These are phyloP conservation scores for Oryza rufipogon DNA, from an alignment of 176 grass and related monocot genomes.

Conservation along the genomic window DNA sequence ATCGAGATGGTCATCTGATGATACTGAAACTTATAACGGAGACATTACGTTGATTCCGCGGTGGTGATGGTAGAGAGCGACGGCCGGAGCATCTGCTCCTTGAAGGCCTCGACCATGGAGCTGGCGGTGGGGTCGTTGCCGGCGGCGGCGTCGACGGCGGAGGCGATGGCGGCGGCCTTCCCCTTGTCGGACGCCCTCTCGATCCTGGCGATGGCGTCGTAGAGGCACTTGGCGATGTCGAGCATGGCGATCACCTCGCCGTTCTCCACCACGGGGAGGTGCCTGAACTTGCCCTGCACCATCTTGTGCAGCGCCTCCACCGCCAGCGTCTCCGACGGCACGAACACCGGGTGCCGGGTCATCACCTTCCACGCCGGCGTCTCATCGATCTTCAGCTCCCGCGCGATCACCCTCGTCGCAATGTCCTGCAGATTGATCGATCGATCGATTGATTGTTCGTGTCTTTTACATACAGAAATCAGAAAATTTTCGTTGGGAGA, in stretches of 20 bases:
- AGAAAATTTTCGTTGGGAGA: too few species aligned
- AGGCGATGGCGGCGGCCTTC: constrained; percentile 54
- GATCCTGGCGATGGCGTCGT: constrained; percentile 72
- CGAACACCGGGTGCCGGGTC: constrained; percentile 72
- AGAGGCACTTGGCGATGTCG: constrained; percentile 83
- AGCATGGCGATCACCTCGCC: constrained; percentile 87
- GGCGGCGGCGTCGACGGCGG: constrained; percentile 41
- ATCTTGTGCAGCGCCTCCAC: constrained; percentile 80
- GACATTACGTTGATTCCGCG: constrained; percentile 56
- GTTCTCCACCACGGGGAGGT: constrained; percentile 88
- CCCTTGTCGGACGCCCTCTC: constrained; percentile 72
- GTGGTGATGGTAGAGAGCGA: constrained; percentile 57
- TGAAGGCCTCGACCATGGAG: constrained; percentile 59
- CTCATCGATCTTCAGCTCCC: constrained; percentile 62
- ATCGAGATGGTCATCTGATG: too few species aligned
- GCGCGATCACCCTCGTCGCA: constrained; percentile 54
- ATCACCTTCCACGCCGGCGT: constrained; percentile 77
- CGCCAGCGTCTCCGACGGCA: constrained; percentile 70
- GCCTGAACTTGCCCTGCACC: constrained; percentile 87
- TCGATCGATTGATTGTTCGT: too few species aligned
- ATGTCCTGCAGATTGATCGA: constrained; percentile 41
- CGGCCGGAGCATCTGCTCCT: constrained; percentile 70
- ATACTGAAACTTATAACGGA: not conserved
- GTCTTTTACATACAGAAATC: too few species aligned
- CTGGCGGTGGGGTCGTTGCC: not conserved